Conservation (phyloP, 2,329 filamentous ascomycete species). For the Juglanconis sp. region DNA sequence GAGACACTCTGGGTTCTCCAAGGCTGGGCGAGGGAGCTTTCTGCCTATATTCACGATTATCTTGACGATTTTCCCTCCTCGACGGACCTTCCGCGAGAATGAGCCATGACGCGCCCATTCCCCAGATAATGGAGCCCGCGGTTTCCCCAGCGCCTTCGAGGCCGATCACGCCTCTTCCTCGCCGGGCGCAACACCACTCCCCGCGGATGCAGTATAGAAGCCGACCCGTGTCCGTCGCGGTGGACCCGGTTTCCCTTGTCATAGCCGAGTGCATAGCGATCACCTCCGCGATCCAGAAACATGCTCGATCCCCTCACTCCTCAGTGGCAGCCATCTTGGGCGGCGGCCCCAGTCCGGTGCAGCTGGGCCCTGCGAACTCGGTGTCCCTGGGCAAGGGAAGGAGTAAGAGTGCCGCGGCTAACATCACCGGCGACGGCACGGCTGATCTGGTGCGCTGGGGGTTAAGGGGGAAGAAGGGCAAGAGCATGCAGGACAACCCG, state of each 20-base stretch:
- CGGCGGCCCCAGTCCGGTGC: conserved; percentile 60
- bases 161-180: conserved; percentile 25
- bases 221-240: conserved; percentile 70
- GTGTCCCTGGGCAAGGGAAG: conserved; percentile 36
- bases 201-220: conserved; percentile 57
- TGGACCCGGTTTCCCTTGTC: conserved; percentile 87
- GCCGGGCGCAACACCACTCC: conserved; percentile 24
- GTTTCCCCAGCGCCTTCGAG: conserved; percentile 21
- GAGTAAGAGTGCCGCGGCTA: conserved; percentile 38
- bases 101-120: conserved; percentile 23
- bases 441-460: conserved; percentile 75
- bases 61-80: not conserved
- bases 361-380: conserved; percentile 47
- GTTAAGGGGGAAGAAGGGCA: conserved; percentile 87
- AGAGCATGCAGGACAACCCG: conserved; percentile 96
- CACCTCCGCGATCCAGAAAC: conserved; percentile 96
- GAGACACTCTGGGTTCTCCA: not conserved
- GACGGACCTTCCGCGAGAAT: conserved; percentile 13
- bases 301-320: conserved; percentile 92
- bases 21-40: not conserved
- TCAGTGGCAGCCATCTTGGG: conserved; percentile 95
- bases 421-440: conserved; percentile 36
- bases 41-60: not conserved
- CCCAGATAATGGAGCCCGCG: conserved; percentile 24
- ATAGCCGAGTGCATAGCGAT: conserved; percentile 99